Conservation (phyloP, 768 basidiomycete species). For the Sutorius australiensis region DNA sequence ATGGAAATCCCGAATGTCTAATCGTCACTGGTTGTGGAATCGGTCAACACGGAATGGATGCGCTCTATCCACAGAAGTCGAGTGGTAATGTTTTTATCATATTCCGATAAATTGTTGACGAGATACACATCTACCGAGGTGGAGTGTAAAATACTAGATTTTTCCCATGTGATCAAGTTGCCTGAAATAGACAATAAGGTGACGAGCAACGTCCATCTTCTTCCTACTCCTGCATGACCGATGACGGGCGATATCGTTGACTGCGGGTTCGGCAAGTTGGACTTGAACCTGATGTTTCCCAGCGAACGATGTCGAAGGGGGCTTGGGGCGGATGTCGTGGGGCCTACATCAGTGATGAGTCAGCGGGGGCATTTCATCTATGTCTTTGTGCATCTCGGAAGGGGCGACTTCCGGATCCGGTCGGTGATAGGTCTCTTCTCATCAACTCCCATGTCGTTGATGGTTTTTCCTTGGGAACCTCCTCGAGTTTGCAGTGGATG, state of each 20-base stretch:
- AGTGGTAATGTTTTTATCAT: too few relatives aligned
- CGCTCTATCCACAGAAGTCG: too few relatives aligned
- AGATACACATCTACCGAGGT: too few relatives aligned
- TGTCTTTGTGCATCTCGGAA: slow-evolving; percentile 10
- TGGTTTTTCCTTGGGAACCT: slow-evolving; percentile 7
- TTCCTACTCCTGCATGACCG: not conserved
- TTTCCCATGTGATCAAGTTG: too few relatives aligned
- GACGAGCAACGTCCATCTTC: not conserved
- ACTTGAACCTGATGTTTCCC: not conserved
- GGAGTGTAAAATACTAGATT: too few relatives aligned
- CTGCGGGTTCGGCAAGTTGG: not conserved
- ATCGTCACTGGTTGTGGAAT: too few relatives aligned
- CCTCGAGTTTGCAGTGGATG: slow-evolving; percentile 16
- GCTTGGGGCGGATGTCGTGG: slow-evolving; percentile 14
- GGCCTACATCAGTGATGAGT: slow-evolving; percentile 6
- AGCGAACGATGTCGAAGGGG: slow-evolving; percentile 13
- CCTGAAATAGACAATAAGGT: too few relatives aligned
- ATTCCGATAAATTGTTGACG: too few relatives aligned
- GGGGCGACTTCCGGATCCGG: slow-evolving; percentile 9
- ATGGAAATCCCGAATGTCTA: too few relatives aligned
- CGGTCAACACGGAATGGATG: too few relatives aligned
- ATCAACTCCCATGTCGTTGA: not conserved
- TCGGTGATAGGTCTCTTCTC: not conserved
- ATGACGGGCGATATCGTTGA: slow-evolving; percentile 10
- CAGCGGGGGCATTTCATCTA: slow-evolving; percentile 14